Evolutionary conservation across 2,329 filamentous ascomycete genomes (phyloP).

Genomic region (Stromatinia cepivora): DNA sequence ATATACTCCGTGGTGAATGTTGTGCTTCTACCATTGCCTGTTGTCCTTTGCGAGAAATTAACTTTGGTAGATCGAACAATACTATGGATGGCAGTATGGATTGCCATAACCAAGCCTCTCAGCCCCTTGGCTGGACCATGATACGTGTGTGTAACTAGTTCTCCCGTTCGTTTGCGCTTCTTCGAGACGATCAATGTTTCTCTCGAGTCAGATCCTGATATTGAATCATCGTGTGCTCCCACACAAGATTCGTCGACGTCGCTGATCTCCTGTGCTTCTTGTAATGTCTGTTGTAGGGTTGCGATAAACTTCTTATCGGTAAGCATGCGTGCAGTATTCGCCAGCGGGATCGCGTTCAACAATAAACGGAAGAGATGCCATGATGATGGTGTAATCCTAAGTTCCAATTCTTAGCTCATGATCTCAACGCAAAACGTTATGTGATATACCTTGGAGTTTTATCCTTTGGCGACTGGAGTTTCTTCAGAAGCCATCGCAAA

Average conservation of each 20-base stretch:
- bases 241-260: slow-evolving; percentile 36
- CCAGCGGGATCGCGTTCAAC: slow-evolving; percentile 64
- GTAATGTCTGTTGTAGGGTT: slow-evolving; percentile 65
- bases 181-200: slow-evolving; percentile 41
- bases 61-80: slow-evolving; percentile 31
- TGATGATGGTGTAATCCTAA: slow-evolving; percentile 40
- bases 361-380: slow-evolving; percentile 64
- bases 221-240: slow-evolving; percentile 12
- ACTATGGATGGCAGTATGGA: slow-evolving; percentile 31
- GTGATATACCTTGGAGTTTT: slow-evolving; percentile 37
- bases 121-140: slow-evolving; percentile 10
- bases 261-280: slow-evolving; percentile 49
- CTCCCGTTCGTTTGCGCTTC: slow-evolving; percentile 39
- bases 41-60: background rate
- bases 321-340: slow-evolving; percentile 69
- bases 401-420: background rate
- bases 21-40: slow-evolving; percentile 24
- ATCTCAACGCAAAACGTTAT: background rate
- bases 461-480: slow-evolving; percentile 47
- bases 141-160: slow-evolving; percentile 28
- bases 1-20: slow-evolving; percentile 40
- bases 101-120: slow-evolving; percentile 30
- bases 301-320: slow-evolving; percentile 67
- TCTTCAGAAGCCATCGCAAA: slow-evolving; percentile 64
- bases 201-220: slow-evolving; percentile 29